Conservation (phyloP, 192 early-diverging fungal species). For the Coemansia sp. region DNA sequence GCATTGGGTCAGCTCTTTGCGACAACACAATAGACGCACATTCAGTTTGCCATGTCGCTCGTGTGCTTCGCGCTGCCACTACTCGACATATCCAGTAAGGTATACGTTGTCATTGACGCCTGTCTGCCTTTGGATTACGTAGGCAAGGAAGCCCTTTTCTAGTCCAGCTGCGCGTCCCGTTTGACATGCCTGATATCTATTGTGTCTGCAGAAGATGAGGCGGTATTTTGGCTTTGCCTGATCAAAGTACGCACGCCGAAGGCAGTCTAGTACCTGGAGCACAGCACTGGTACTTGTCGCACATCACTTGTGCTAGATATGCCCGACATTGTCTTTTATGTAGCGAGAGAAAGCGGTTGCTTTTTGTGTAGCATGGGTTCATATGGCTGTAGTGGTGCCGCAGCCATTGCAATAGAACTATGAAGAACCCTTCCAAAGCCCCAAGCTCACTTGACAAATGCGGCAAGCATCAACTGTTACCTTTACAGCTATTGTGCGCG, state of each 20-base stretch:
- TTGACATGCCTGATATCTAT: neutral
- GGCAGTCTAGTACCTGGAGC: neutral
- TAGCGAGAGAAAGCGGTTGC: neutral
- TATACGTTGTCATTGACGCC: neutral
- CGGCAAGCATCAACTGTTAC: neutral
- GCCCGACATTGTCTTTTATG: neutral
- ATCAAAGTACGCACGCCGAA: neutral
- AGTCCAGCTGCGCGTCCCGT: neutral
- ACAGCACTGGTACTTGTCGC: neutral
- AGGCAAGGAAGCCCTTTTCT: neutral
- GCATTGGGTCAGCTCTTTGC: neutral
- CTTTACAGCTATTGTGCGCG: neutral
- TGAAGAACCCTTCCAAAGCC: neutral
- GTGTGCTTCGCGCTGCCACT: neutral
- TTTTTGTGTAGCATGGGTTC: neutral
- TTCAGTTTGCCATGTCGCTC: neutral
- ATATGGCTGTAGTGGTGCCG: neutral
- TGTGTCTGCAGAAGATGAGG: neutral
- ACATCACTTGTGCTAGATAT: neutral
- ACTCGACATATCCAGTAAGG: neutral
- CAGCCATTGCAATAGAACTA: neutral
- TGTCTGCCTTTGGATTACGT: neutral
- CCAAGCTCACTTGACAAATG: neutral
- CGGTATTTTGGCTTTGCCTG: neutral
- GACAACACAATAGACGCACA: neutral